These are phyloP conservation scores for Camelina neglecta DNA, from an alignment of 345 rosid species.

Conservation along the genomic window DNA sequence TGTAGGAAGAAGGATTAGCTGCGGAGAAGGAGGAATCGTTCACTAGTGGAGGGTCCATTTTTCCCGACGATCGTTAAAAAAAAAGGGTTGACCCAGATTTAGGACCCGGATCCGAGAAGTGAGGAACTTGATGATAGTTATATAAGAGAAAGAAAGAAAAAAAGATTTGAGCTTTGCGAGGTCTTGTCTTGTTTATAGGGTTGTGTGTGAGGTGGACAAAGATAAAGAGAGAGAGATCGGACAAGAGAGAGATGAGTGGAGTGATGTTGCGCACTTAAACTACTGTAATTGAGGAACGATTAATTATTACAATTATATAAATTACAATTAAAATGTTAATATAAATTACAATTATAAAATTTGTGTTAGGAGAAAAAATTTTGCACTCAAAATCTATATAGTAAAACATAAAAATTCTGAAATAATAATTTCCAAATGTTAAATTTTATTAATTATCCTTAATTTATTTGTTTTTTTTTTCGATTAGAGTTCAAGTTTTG, in stretches of 20 bases:
- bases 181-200: conserved; percentile 38
- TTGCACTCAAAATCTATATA: too few species aligned
- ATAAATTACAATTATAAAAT: too few species aligned
- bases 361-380: too few species aligned
- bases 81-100: conserved; percentile 30
- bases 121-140: conserved; percentile 18
- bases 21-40: conserved; percentile 80
- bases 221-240: not conserved
- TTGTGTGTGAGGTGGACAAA: conserved; percentile 36
- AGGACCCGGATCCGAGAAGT: conserved; percentile 53
- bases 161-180: conserved; percentile 23
- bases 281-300: not conserved
- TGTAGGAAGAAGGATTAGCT: conserved; percentile 82
- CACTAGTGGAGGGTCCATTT: conserved; percentile 87
- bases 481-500: not conserved
- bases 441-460: too few species aligned
- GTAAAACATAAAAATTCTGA: too few species aligned
- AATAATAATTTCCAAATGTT: too few species aligned
- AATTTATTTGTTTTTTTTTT: too few species aligned
- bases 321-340: too few species aligned
- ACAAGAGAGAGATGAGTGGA: conserved; percentile 1
- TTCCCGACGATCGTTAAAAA: conserved; percentile 35
- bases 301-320: not conserved
- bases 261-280: not conserved
- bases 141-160: not conserved